Conservation (phyloP, 805 yeast species). For the Teunomyces tritomae region DNA sequence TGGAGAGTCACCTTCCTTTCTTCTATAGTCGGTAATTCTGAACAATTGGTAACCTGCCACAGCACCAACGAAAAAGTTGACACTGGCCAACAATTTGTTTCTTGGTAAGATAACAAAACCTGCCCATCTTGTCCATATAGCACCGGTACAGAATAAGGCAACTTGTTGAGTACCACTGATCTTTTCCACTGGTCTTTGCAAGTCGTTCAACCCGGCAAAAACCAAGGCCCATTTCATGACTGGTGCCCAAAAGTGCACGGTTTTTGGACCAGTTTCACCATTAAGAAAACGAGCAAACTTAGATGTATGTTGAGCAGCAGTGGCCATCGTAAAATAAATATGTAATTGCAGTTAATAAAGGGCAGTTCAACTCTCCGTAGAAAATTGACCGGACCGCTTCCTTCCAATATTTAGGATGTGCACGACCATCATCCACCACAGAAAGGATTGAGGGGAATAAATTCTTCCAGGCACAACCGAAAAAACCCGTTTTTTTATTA, state of each 20-base stretch:
- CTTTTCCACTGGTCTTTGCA: conserved; percentile 87
- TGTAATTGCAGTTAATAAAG: not conserved
- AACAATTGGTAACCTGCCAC: conserved; percentile 84
- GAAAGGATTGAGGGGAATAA: not conserved
- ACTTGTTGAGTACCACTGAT: conserved; percentile 85
- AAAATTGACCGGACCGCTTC: conserved; percentile 1
- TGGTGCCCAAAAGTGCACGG: conserved; percentile 95
- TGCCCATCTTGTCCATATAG: conserved; percentile 98
- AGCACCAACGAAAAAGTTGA: conserved; percentile 86
- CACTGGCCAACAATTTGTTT: conserved; percentile 84
- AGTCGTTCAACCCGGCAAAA: conserved; percentile 84
- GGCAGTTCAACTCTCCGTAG: not conserved
- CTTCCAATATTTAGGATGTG: not conserved
- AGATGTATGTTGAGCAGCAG: conserved; percentile 37
- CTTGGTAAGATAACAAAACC: conserved; percentile 83
- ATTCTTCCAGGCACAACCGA: too few species aligned
- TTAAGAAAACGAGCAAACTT: conserved; percentile 70
- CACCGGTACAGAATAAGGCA: conserved; percentile 87
- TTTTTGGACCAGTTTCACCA: conserved; percentile 92
- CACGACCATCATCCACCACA: conserved; percentile 5
- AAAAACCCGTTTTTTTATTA: not conserved
- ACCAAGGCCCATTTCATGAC: conserved; percentile 80
- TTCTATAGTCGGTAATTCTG: conserved; percentile 70
- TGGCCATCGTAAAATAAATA: conserved; percentile 17
- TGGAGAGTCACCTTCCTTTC: conserved; percentile 58